Evolutionary conservation across 2,329 filamentous ascomycete species (phyloP).

Genomic region (Epichloe aotearoae): DNA sequence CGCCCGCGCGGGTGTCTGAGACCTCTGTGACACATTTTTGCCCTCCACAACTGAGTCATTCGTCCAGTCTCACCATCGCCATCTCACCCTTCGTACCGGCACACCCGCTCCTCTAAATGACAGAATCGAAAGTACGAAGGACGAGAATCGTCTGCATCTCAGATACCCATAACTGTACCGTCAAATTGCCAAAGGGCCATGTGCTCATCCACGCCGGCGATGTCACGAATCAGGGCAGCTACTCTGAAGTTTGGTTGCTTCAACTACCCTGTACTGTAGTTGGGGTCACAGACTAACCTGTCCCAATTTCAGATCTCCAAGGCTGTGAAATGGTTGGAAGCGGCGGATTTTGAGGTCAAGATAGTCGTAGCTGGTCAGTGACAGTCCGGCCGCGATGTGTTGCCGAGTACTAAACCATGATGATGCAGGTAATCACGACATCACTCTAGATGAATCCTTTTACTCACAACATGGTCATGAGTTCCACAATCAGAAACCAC

Average conservation of each 20-base stretch:
- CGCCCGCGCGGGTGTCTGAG: neutral
- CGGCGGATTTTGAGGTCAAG: conserved; percentile 54
- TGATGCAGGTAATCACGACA: conserved; percentile 56
- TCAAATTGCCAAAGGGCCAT: conserved; percentile 56
- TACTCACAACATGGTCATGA: conserved; percentile 37
- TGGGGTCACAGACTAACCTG: neutral
- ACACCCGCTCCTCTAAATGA: conserved; percentile 3
- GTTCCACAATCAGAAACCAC: conserved; percentile 43
- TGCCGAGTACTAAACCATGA: neutral
- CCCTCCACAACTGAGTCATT: neutral
- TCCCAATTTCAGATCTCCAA: conserved; percentile 35
- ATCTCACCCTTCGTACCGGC: neutral
- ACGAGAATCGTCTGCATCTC: conserved; percentile 63
- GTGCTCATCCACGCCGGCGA: conserved; percentile 67
- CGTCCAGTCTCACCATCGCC: neutral
- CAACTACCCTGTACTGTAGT: neutral
- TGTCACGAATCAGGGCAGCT: conserved; percentile 58
- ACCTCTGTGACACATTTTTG: neutral
- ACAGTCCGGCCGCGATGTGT: neutral
- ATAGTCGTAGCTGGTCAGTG: conserved; percentile 52
- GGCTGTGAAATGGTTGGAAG: conserved; percentile 53
- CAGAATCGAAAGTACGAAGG: conserved; percentile 18
- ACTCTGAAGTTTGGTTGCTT: conserved; percentile 29
- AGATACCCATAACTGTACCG: conserved; percentile 58
- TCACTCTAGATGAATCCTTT: conserved; percentile 54